Evolutionary conservation across 176 grass and related monocot genomes (phyloP).

Genomic region (Eleusine indica): DNA sequence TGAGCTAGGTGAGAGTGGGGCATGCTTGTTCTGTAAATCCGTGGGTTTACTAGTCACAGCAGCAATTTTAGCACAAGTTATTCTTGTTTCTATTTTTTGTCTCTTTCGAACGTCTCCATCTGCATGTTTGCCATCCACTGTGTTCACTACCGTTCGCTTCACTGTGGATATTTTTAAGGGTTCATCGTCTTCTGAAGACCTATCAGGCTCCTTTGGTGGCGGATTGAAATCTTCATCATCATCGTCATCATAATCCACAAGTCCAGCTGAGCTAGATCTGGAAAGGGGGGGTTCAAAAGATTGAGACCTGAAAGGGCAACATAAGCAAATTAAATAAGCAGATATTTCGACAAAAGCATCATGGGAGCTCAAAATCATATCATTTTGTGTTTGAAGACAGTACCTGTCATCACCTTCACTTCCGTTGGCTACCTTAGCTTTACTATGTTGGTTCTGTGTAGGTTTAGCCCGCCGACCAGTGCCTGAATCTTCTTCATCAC

Average conservation of each 20-base stretch:
- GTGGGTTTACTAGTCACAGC: slow-evolving; percentile 30
- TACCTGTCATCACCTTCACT: slow-evolving; percentile 72
- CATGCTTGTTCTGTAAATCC: slow-evolving; percentile 40
- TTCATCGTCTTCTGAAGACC: slow-evolving; percentile 62
- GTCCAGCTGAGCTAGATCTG: slow-evolving; percentile 73
- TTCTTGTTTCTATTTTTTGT: slow-evolving; percentile 68
- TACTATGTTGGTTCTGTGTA: slow-evolving; percentile 48
- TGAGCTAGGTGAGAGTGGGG: slow-evolving; percentile 30
- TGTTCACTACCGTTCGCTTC: slow-evolving; percentile 56
- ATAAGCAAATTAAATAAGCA: slow-evolving; percentile 27
- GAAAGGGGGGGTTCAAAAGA: slow-evolving; percentile 30
- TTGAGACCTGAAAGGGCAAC: slow-evolving; percentile 47
- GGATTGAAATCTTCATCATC: slow-evolving; percentile 96
- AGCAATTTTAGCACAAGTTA: slow-evolving; percentile 57
- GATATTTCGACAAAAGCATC: background rate
- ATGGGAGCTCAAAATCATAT: slow-evolving; percentile 9
- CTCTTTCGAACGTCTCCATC: slow-evolving; percentile 52
- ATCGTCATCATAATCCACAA: slow-evolving; percentile 95
- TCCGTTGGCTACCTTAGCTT: slow-evolving; percentile 67
- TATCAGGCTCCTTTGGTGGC: slow-evolving; percentile 71
- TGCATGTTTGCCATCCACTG: slow-evolving; percentile 52
- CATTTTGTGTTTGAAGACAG: slow-evolving; percentile 16
- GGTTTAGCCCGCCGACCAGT: slow-evolving; percentile 53
- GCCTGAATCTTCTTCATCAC: slow-evolving; percentile 96
- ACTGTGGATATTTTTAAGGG: slow-evolving; percentile 54